A percentile compares a stretch with the other conserved stretches of the same genome.
phyloP scores from a whole-genome alignment of 495 filamentous ascomycete species.

The Penicillium cinerascens region DNA sequence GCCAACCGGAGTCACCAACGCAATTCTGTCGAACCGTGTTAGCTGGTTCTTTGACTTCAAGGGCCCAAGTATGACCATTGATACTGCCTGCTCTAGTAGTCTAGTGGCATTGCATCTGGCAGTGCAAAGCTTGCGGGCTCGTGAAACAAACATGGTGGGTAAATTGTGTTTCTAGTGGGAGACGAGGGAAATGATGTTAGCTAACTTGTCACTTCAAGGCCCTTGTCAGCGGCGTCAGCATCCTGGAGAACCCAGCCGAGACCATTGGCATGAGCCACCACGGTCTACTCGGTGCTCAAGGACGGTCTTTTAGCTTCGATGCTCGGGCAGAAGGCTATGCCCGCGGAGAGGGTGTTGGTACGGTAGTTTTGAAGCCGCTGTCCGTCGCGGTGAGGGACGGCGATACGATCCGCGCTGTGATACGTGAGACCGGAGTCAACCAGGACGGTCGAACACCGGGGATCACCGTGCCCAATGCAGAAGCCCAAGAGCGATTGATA shows the following conservation, averaged over 20 bases:
- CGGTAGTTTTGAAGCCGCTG: slow-evolving; percentile 40
- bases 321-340: slow-evolving; percentile 40
- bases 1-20: slow-evolving; percentile 25
- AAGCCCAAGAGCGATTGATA: slow-evolving; percentile 42
- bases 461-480: slow-evolving; percentile 38
- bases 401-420: slow-evolving; percentile 43
- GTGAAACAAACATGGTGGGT: slow-evolving; percentile 35
- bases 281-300: slow-evolving; percentile 34
- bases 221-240: slow-evolving; percentile 21
- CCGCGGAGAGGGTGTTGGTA: slow-evolving; percentile 43
- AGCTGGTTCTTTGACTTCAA: slow-evolving; percentile 42
- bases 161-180: neutral
- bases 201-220: slow-evolving; percentile 9
- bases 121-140: slow-evolving; percentile 36
- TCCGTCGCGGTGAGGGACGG: slow-evolving; percentile 35
- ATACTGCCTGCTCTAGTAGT: slow-evolving; percentile 45
- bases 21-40: slow-evolving; percentile 44
- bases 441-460: slow-evolving; percentile 53
- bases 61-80: slow-evolving; percentile 38
- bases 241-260: slow-evolving; percentile 19
- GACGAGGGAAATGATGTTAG: neutral
- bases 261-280: slow-evolving; percentile 20
- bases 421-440: slow-evolving; percentile 29
- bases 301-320: slow-evolving; percentile 41
- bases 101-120: slow-evolving; percentile 27